Percentiles rank a stretch among this genome's conserved stretches.
phyloP scores from a whole-genome alignment of 2,329 filamentous ascomycete species.

The Pseudocercospora pini-densiflorae region DNA sequence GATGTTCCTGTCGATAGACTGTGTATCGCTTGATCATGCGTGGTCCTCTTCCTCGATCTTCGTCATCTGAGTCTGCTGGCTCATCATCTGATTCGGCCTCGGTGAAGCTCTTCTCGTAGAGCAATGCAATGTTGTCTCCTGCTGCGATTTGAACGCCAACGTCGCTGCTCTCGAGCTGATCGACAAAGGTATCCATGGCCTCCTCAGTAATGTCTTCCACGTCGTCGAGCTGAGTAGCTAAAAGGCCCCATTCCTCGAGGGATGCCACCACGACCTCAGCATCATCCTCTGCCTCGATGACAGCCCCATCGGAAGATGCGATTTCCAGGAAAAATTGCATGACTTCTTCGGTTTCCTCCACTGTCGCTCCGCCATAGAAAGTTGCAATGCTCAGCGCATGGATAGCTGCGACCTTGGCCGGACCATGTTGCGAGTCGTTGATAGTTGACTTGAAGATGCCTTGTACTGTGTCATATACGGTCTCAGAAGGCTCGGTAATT shows the following conservation, averaged over 20 bases:
- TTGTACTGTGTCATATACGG: slow-evolving; percentile 67
- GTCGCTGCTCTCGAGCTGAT: slow-evolving; percentile 79
- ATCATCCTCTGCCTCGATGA: slow-evolving; percentile 72
- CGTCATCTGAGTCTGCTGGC: slow-evolving; percentile 46
- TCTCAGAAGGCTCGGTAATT: slow-evolving; percentile 68
- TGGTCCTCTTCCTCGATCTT: slow-evolving; percentile 47
- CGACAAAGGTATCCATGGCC: slow-evolving; percentile 79
- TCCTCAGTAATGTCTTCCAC: slow-evolving; percentile 71
- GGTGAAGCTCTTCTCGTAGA: slow-evolving; percentile 75
- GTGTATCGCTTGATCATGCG: slow-evolving; percentile 67
- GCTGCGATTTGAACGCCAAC: slow-evolving; percentile 75
- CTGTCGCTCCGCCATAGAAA: slow-evolving; percentile 74
- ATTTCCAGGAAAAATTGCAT: slow-evolving; percentile 80
- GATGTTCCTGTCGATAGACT: slow-evolving; percentile 66
- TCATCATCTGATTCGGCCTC: slow-evolving; percentile 62
- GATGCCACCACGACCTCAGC: slow-evolving; percentile 73
- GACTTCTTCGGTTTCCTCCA: slow-evolving; percentile 68
- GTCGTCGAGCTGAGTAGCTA: slow-evolving; percentile 78
- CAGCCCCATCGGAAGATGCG: slow-evolving; percentile 76
- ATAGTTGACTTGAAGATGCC: slow-evolving; percentile 65
- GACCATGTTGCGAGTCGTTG: slow-evolving; percentile 67
- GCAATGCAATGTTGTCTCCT: slow-evolving; percentile 77
- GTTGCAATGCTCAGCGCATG: slow-evolving; percentile 73
- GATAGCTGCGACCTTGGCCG: slow-evolving; percentile 72
- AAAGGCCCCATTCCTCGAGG: slow-evolving; percentile 77